Conservation (phyloP, 305 asterid species). For the Solanum chacoense region DNA sequence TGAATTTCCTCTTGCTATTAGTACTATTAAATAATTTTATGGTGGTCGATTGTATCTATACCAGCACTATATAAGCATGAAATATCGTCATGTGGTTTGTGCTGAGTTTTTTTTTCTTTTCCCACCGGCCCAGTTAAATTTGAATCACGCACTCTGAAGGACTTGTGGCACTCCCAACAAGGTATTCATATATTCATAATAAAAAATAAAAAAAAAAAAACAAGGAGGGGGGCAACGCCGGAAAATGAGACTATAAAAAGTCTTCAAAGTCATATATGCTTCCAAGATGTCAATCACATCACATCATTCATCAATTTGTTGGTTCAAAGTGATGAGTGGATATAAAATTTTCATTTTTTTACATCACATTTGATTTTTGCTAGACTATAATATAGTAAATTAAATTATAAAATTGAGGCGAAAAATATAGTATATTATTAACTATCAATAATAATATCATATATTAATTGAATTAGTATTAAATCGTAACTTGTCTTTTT, state of each 20-base stretch:
- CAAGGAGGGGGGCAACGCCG: no score
- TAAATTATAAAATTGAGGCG: not conserved
- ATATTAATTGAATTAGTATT: not conserved
- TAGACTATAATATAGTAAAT: not conserved
- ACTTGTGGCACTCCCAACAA: no score
- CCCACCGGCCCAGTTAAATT: no score
- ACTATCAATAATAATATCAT: not conserved
- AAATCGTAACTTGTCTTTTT: not conserved
- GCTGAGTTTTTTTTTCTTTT: not conserved
- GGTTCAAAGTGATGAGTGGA: not conserved
- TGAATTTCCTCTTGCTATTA: no score
- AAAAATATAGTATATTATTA: not conserved
- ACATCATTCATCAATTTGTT: not conserved
- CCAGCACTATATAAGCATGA: no score
- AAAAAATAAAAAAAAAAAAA: no score
- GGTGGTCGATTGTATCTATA: no score
- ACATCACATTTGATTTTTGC: not conserved
- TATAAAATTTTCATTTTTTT: not conserved
- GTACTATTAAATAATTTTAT: no score
- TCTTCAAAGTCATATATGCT: not conserved
- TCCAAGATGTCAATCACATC: not conserved
- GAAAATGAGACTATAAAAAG: no score
- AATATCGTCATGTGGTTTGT: not conserved
- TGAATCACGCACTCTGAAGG: accelerated
- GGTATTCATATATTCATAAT: no score